A percentile compares a stretch with the other conserved stretches of the same genome.
Evolutionary conservation across 1,284 basidiomycete genomes (phyloP).

Genomic region (Microbotryum silenes-acaulis): DNA sequence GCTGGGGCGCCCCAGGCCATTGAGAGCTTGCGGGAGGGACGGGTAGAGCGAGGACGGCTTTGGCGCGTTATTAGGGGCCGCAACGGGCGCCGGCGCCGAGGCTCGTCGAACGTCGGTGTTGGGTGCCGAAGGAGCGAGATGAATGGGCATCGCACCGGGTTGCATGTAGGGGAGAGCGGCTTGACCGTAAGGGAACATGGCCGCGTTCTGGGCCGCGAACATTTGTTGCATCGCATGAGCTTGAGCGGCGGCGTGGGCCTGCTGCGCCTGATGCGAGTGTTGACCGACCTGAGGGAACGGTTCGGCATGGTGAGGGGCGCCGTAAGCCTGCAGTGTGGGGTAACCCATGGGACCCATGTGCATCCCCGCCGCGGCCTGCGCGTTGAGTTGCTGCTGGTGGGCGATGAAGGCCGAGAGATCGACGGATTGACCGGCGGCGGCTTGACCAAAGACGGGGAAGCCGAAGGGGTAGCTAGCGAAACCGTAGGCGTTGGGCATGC

Average conservation of each 20-base stretch:
- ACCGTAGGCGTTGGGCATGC: background rate
- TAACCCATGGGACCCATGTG: slow-evolving; percentile 13
- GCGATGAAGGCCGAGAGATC: slow-evolving; percentile 32
- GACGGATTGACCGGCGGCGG: background rate
- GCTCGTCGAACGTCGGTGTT: slow-evolving; percentile 2
- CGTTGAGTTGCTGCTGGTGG: slow-evolving; percentile 34
- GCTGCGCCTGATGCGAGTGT: background rate
- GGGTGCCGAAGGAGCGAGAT: background rate
- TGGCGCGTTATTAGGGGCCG: slow-evolving; percentile 2
- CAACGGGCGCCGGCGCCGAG: background rate
- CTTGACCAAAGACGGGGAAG: slow-evolving; percentile 1
- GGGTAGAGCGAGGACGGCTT: slow-evolving; percentile 19
- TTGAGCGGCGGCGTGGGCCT: background rate
- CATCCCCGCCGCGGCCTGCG: slow-evolving; percentile 22
- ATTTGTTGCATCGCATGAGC: slow-evolving; percentile 2
- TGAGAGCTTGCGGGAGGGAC: background rate
- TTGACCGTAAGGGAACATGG: background rate
- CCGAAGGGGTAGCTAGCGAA: slow-evolving; percentile 11
- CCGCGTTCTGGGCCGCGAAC: slow-evolving; percentile 2
- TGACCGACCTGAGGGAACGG: too few relatives aligned
- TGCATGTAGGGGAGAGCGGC: slow-evolving; percentile 9
- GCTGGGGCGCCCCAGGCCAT: background rate
- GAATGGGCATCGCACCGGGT: background rate
- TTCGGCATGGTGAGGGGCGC: background rate
- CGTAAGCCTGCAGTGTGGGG: slow-evolving; percentile 1